These are phyloP conservation scores for Lipomyces yamadae DNA, from an alignment of 805 yeast species.

Conservation along the genomic window DNA sequence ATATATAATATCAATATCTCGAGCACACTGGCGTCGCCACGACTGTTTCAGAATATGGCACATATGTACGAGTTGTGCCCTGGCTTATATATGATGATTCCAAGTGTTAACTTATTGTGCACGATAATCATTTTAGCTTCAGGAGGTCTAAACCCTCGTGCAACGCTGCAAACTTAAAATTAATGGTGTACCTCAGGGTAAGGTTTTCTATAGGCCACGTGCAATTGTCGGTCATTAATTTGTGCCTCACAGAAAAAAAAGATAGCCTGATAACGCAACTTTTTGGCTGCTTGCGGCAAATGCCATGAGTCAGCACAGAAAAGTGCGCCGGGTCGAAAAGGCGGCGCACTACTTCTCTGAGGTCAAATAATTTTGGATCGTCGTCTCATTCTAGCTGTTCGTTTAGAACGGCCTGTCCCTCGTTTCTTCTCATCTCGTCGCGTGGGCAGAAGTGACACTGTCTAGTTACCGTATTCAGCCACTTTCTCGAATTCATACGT, in stretches of 20 bases:
- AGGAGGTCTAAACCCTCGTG: too few species aligned
- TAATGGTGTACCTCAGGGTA: too few species aligned
- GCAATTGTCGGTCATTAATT: too few species aligned
- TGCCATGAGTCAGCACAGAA: background rate
- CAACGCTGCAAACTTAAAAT: too few species aligned
- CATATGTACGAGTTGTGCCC: too few species aligned
- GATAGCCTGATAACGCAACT: constrained; percentile 1
- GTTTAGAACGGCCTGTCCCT: background rate
- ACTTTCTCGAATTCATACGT: background rate
- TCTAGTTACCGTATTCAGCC: background rate
- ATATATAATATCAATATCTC: too few species aligned
- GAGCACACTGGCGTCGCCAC: too few species aligned
- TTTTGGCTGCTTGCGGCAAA: background rate
- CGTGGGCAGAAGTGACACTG: background rate
- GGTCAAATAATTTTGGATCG: background rate
- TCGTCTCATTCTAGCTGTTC: background rate
- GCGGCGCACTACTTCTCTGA: background rate
- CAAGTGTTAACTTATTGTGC: too few species aligned
- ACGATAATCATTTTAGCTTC: too few species aligned
- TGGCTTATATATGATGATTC: too few species aligned
- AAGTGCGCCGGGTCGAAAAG: background rate
- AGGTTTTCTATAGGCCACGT: too few species aligned
- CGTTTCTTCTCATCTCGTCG: background rate
- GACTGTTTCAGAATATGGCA: too few species aligned
- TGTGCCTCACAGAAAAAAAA: background rate